A percentile compares a stretch with the other conserved stretches of the same genome.
Evolutionary conservation across 202 grass and related monocot genomes (phyloP).

Genomic region (Musa balbisiana): DNA sequence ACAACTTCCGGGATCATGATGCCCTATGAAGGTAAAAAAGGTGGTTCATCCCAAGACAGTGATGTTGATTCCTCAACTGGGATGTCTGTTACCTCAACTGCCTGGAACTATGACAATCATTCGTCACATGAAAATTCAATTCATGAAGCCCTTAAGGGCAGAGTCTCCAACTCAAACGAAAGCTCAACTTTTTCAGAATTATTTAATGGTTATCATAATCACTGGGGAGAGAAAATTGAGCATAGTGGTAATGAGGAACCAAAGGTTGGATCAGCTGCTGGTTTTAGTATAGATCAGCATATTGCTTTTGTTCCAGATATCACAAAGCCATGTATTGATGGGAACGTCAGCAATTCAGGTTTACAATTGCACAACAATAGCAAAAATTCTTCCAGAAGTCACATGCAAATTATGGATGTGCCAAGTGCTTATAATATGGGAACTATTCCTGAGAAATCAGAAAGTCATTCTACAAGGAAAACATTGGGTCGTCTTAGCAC

Average conservation of each 20-base stretch:
- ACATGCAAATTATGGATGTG: slow-evolving; percentile 23
- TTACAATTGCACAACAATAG: slow-evolving; percentile 20
- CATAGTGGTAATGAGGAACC: slow-evolving; percentile 6
- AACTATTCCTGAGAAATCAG: slow-evolving; percentile 33
- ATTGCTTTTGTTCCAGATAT: slow-evolving; percentile 21
- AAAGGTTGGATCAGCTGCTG: slow-evolving; percentile 16
- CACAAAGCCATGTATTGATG: slow-evolving; percentile 34
- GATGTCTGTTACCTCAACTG: slow-evolving; percentile 13
- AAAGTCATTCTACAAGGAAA: slow-evolving; percentile 31
- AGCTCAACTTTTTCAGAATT: slow-evolving; percentile 48
- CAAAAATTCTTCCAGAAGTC: slow-evolving; percentile 33
- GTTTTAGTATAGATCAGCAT: slow-evolving; percentile 12
- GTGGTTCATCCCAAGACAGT: slow-evolving; percentile 25
- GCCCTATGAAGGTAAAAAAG: slow-evolving; percentile 35
- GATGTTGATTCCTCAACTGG: slow-evolving; percentile 27
- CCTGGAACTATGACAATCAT: slow-evolving; percentile 25
- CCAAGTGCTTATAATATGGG: slow-evolving; percentile 28
- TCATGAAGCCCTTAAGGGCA: slow-evolving; percentile 34
- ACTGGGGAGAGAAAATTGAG: slow-evolving; percentile 41
- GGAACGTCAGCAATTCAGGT: slow-evolving; percentile 24
- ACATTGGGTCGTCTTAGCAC: slow-evolving; percentile 35
- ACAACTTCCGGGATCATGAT: slow-evolving; percentile 17
- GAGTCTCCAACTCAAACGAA: slow-evolving; percentile 34
- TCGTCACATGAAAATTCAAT: neutral
- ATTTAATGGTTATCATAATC: slow-evolving; percentile 84